phyloP scores from a whole-genome alignment of 768 basidiomycete species.

The Gymnopilus junonius region DNA sequence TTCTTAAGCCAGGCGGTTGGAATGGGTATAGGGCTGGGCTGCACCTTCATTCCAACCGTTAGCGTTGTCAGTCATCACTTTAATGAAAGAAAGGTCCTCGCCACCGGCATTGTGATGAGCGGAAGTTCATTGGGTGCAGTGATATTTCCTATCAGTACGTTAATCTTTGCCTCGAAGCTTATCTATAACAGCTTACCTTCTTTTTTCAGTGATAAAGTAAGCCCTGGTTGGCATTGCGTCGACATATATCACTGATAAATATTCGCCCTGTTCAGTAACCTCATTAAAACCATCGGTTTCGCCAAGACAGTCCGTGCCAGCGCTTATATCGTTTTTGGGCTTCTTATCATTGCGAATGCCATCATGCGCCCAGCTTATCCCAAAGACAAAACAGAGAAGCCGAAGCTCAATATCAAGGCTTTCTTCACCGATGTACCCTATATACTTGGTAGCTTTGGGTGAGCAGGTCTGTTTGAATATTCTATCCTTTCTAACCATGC shows the following conservation, averaged over 20 bases:
- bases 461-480: neutral
- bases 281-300: slow-evolving; percentile 30
- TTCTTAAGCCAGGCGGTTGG: slow-evolving; percentile 59
- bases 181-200: neutral
- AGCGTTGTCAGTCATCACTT: slow-evolving; percentile 47
- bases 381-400: neutral
- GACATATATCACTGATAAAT: neutral
- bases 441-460: slow-evolving; percentile 27
- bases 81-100: slow-evolving; percentile 36
- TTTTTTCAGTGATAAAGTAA: slow-evolving; percentile 25
- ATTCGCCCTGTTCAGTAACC: slow-evolving; percentile 21
- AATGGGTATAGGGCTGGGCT: slow-evolving; percentile 48
- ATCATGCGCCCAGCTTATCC: slow-evolving; percentile 25
- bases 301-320: slow-evolving; percentile 27
- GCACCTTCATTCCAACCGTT: slow-evolving; percentile 50
- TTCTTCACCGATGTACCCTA: slow-evolving; percentile 35
- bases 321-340: slow-evolving; percentile 27
- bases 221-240: neutral
- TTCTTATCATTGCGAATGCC: slow-evolving; percentile 25
- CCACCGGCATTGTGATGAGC: slow-evolving; percentile 39
- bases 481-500: neutral
- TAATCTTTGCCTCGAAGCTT: neutral
- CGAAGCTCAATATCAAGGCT: slow-evolving; percentile 21
- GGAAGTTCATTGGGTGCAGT: slow-evolving; percentile 42
- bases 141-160: slow-evolving; percentile 36